Conservation (phyloP, 306 rosid species). For the Glycyrrhiza uralensis region DNA sequence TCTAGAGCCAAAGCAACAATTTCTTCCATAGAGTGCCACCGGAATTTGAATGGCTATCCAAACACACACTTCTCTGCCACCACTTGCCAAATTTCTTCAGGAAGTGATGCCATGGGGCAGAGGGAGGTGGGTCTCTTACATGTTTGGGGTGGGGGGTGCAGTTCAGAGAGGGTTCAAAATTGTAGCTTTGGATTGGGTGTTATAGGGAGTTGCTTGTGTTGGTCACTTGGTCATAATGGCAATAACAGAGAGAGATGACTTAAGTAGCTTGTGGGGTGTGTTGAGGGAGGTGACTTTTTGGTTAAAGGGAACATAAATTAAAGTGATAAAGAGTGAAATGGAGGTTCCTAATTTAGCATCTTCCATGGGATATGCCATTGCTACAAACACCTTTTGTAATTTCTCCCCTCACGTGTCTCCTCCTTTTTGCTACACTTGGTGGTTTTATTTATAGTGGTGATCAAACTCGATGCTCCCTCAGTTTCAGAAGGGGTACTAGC, state of each 20-base stretch:
- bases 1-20: no score
- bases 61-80: conserved; percentile 24
- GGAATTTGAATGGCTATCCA: no score
- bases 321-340: conserved; percentile 42
- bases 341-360: conserved; percentile 64
- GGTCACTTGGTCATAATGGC: conserved; percentile 61
- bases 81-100: conserved; percentile 23
- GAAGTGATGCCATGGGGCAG: conserved; percentile 24
- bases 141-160: conserved; percentile 35
- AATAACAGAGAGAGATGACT: conserved; percentile 64
- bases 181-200: conserved; percentile 42
- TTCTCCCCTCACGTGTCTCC: conserved; percentile 24
- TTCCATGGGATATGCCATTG: conserved; percentile 81
- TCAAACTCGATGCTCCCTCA: conserved; percentile 18
- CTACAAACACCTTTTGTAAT: conserved; percentile 34
- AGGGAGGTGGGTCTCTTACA: conserved; percentile 38
- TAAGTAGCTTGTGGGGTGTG: conserved; percentile 43
- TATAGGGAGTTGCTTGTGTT: conserved; percentile 52
- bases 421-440: conserved; percentile 8
- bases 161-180: conserved; percentile 53
- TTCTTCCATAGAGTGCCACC: no score
- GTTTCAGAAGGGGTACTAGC: not conserved
- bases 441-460: not conserved
- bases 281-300: conserved; percentile 45
- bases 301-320: conserved; percentile 29